Evolutionary conservation across 2,329 filamentous ascomycete species (phyloP).

Genomic region (Diaporthe batatas): DNA sequence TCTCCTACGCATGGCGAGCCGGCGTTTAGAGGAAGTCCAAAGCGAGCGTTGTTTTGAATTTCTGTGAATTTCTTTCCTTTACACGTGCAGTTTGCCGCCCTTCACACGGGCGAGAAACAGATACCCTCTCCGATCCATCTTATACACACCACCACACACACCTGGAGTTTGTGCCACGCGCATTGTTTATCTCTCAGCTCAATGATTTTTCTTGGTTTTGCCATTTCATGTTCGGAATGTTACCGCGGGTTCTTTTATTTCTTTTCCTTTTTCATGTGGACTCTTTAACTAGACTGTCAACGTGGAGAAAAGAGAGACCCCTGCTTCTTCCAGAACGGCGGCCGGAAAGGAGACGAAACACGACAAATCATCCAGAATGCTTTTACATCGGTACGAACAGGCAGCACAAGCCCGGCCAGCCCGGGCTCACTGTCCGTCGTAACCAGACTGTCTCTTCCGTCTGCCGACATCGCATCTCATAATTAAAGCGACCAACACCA

Average conservation of each 20-base stretch:
- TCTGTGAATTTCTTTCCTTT: neutral
- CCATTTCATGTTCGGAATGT: conserved; percentile 35
- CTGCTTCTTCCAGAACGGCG: conserved; percentile 36
- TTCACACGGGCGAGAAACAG: conserved; percentile 31
- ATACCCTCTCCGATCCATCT: conserved; percentile 41
- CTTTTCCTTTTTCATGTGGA: conserved; percentile 34
- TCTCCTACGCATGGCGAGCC: conserved; percentile 34
- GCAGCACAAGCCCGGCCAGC: conserved; percentile 9
- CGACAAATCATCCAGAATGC: conserved; percentile 38
- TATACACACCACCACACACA: conserved; percentile 42
- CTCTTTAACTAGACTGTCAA: conserved; percentile 32
- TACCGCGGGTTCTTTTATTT: conserved; percentile 32
- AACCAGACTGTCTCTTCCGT: conserved; percentile 40
- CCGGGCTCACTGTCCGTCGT: neutral
- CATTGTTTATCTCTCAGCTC: conserved; percentile 43
- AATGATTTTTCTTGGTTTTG: conserved; percentile 44
- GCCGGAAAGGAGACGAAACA: conserved; percentile 42
- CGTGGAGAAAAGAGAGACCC: conserved; percentile 26
- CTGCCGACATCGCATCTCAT: conserved; percentile 45
- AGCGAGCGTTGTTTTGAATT: conserved; percentile 32
- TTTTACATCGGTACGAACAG: conserved; percentile 2
- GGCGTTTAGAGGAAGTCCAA: conserved; percentile 36
- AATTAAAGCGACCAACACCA: conserved; percentile 24
- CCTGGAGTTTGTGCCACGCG: conserved; percentile 45
- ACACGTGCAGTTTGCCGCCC: conserved; percentile 37